Evolutionary conservation across 208 protist species (phyloP).

Genomic region (Phytomonas sp.): DNA sequence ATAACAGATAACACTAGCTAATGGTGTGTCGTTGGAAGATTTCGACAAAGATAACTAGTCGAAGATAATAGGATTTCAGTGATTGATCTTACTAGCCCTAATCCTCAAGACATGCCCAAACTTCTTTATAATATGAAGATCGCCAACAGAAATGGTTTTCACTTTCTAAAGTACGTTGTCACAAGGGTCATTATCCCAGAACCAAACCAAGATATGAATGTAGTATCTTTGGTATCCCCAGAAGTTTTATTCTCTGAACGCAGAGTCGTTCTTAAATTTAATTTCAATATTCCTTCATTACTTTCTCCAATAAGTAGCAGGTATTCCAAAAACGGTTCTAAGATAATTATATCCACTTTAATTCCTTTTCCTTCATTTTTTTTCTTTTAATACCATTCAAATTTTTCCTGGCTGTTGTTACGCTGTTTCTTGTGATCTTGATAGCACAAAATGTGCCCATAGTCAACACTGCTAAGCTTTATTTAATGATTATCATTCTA

Average conservation of each 20-base stretch:
- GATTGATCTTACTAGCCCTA: constrained; percentile 1
- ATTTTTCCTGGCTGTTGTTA: constrained; percentile 52
- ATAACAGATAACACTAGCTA: background rate
- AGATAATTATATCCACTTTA: background rate
- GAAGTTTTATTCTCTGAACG: background rate
- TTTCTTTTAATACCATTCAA: constrained; percentile 32
- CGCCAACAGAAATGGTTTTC: background rate
- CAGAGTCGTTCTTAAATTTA: background rate
- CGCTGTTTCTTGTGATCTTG: constrained; percentile 33
- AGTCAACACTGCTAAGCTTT: constrained; percentile 29
- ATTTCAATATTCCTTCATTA: background rate
- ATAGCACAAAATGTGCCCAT: constrained; percentile 24
- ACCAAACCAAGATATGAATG: constrained; percentile 24
- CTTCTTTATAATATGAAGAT: constrained; percentile 24
- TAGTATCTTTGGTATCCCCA: constrained; percentile 38
- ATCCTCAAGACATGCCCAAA: background rate
- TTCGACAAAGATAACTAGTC: background rate
- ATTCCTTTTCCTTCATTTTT: constrained; percentile 9
- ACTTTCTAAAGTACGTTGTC: background rate
- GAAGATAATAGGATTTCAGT: background rate
- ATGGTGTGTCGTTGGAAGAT: background rate
- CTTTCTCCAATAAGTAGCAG: background rate
- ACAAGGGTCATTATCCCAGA: background rate
- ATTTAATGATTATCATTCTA: constrained; percentile 36
- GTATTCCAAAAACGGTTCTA: background rate